Percentiles rank a stretch among this genome's conserved stretches.
Conservation (phyloP, 257 asterid species). For the Cinchona pubescens region DNA sequence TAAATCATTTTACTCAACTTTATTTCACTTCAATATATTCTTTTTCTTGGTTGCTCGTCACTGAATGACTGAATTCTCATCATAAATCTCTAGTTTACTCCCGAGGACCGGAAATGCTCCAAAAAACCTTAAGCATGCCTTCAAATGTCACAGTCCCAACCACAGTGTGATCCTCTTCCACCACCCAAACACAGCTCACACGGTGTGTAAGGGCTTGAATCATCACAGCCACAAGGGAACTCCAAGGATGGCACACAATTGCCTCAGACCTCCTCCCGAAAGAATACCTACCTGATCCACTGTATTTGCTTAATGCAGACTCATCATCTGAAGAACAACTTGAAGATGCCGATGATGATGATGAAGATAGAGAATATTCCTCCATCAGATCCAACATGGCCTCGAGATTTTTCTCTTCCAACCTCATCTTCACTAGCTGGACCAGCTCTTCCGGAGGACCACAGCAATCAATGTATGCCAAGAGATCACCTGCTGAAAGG, state of each 20-base stretch:
- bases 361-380: conserved; percentile 35
- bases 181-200: conserved; percentile 72
- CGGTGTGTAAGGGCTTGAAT: conserved; percentile 76
- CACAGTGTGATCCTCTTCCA: conserved; percentile 50
- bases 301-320: conserved; percentile 23
- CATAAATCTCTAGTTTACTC: conserved; percentile 21
- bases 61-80: conserved; percentile 22
- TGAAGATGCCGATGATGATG: conserved; percentile 40
- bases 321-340: conserved; percentile 75
- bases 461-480: conserved; percentile 62
- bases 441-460: conserved; percentile 71
- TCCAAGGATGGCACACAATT: conserved; percentile 57
- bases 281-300: conserved; percentile 34
- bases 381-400: conserved; percentile 58
- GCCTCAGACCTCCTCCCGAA: conserved; percentile 62
- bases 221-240: conserved; percentile 80
- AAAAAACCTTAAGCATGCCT: conserved; percentile 55
- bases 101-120: conserved; percentile 25
- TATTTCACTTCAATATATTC: neutral
- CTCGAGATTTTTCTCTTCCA: conserved; percentile 49
- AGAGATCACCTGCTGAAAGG: conserved; percentile 69
- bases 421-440: conserved; percentile 52
- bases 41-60: neutral
- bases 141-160: conserved; percentile 68
- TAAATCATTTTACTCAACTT: neutral